phyloP scores from a whole-genome alignment of 2,329 filamentous ascomycete species.

The Pseudogymnoascus sp. region DNA sequence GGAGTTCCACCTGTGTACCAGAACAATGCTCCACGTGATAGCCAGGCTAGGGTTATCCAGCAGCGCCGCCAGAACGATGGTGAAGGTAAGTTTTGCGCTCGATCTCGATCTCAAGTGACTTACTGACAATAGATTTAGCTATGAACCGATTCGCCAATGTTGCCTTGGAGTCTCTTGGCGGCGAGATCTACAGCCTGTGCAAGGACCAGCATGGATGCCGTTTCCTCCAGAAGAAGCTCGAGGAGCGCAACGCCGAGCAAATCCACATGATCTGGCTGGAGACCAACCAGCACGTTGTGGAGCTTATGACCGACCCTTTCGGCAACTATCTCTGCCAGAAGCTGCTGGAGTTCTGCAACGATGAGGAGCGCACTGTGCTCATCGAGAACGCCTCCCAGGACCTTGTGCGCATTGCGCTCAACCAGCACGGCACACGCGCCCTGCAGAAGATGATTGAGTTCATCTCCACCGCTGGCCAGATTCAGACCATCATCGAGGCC shows the following conservation, averaged over 20 bases:
- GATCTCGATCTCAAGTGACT: background rate
- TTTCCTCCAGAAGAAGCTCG: slow-evolving; percentile 93
- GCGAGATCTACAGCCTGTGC: slow-evolving; percentile 82
- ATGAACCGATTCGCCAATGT: slow-evolving; percentile 80
- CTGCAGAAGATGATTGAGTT: slow-evolving; percentile 99
- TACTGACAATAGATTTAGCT: slow-evolving; percentile 32
- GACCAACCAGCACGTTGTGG: slow-evolving; percentile 86
- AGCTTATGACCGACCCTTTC: slow-evolving; percentile 98
- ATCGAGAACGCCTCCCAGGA: slow-evolving; percentile 83
- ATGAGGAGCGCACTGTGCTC: slow-evolving; percentile 86
- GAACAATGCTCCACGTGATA: slow-evolving; percentile 57
- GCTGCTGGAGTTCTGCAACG: slow-evolving; percentile 87
- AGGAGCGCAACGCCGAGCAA: slow-evolving; percentile 76
- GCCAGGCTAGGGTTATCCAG: slow-evolving; percentile 67
- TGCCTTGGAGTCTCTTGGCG: slow-evolving; percentile 70
- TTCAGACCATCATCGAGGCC: slow-evolving; percentile 78
- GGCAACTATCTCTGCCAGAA: slow-evolving; percentile 99
- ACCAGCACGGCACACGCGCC: slow-evolving; percentile 93
- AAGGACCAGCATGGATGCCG: slow-evolving; percentile 98
- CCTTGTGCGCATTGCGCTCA: slow-evolving; percentile 88
- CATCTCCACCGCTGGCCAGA: slow-evolving; percentile 77
- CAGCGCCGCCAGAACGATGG: slow-evolving; percentile 67
- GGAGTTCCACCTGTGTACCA: slow-evolving; percentile 19
- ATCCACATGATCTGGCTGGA: slow-evolving; percentile 91
- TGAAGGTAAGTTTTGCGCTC: slow-evolving; percentile 46